Base-by-base conservation (phyloP, 192 early-diverging fungal species). In the Globomyces pollinis-pini region DNA sequence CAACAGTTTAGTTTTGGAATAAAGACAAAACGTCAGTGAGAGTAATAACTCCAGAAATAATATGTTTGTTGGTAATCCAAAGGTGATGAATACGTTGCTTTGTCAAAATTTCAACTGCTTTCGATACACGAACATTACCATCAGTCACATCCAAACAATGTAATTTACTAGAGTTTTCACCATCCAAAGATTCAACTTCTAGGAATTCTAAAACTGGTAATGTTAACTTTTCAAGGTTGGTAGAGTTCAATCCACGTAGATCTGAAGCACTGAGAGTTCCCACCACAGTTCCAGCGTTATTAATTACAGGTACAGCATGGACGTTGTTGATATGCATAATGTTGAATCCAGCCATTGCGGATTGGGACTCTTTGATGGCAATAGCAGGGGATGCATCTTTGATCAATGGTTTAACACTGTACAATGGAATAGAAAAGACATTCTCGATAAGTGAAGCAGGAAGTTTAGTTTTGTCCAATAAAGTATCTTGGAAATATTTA, bases 191-290 rank as follows among this genome's bases (percentile, higher is more conserved):
- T 29, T 60, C 61, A 5, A 62, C 66, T 45, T 76, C 77, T 50
- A 91, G 44, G 58, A 83, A 91, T 35, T 74, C 79, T 18, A 86
- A 66, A 0, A 88, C 81, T 3, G 84, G 83, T 52, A 73, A 67
- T 6, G 71, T 60, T 47, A 91, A 66, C n/a, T 73, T 64, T 28
- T 73, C 70, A 31, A 87, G 61, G 26, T 80, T 67, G 18, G 68
- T 67, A 21, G 68, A 54, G 50, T 79, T 87, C 21, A 91, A 55
- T 9, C 86, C 86, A 16, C 87, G 63, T 38, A 91, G 63, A 71
- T 91, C 87, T 11, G 74, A 71, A 0, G 84, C 84, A 12, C 79
- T 84, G 30, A 91, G 68, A 60, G 86, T 86, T 34, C 76, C 81
- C 1, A 84, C 75, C 8, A 91, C 50, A 1, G 36, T 59, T 16